These are phyloP conservation scores for Huntiella decipiens DNA, from an alignment of 2,329 filamentous ascomycete genomes.

Conservation along the genomic window DNA sequence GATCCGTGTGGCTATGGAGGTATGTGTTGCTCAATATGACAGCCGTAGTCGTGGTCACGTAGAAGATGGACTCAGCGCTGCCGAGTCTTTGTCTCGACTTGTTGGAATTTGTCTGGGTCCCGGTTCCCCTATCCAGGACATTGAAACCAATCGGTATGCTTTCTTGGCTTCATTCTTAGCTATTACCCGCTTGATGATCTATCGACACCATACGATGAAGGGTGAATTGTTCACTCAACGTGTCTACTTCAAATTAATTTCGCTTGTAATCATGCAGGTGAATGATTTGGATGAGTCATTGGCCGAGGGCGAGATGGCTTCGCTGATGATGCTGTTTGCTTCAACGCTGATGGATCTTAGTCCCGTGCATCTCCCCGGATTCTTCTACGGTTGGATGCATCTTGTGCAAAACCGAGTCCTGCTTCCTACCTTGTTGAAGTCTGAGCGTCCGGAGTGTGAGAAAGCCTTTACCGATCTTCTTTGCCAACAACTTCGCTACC, in stretches of 20 bases:
- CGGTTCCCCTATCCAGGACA: conserved; percentile 5
- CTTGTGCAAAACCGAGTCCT: conserved; percentile 74
- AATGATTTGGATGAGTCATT: conserved; percentile 26
- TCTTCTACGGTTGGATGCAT: conserved; percentile 68
- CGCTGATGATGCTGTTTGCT: conserved; percentile 19
- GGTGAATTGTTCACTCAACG: conserved; percentile 71
- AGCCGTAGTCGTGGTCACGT: conserved; percentile 44
- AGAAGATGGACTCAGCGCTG: conserved; percentile 27
- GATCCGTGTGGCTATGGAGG: conserved; percentile 62
- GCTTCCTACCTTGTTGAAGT: conserved; percentile 52
- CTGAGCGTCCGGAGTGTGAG: conserved; percentile 27
- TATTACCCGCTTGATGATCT: conserved; percentile 62
- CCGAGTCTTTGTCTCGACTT: conserved; percentile 70
- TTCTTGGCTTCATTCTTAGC: conserved; percentile 64
- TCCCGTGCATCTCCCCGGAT: conserved; percentile 60
- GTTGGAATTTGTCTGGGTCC: conserved; percentile 47
- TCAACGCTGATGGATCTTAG: conserved; percentile 51
- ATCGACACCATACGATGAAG: conserved; percentile 64
- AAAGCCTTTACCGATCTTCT: conserved; percentile 65
- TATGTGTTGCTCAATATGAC: conserved; percentile 62
- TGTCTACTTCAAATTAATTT: conserved; percentile 81
- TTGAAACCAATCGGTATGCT: conserved; percentile 29
- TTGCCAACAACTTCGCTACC: conserved; percentile 50
- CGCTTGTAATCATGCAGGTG: conserved; percentile 54
- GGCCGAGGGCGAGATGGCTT: neutral